These are phyloP conservation scores for Scleromitrula shiraiana DNA, from an alignment of 2,329 filamentous ascomycete species.

Conservation along the genomic window DNA sequence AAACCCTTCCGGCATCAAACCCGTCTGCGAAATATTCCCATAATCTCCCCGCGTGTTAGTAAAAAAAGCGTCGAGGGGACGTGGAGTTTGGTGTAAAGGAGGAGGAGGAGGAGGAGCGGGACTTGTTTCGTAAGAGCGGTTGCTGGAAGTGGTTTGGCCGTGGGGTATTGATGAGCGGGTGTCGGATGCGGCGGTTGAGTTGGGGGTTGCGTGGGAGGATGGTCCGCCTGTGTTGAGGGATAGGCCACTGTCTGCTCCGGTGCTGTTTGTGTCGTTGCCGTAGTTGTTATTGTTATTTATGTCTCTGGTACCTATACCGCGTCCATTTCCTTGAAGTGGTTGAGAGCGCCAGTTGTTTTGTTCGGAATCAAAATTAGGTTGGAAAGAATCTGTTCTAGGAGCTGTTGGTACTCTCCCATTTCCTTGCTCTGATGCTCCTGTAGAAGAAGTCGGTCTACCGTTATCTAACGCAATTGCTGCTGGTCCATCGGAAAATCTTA, in stretches of 20 bases:
- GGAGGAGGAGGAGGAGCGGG: conserved; percentile 34
- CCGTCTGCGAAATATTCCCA: conserved; percentile 15
- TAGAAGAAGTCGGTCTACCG: not conserved
- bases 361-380: conserved; percentile 3
- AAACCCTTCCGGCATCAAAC: conserved; percentile 30
- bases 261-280: conserved; percentile 32
- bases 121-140: conserved; percentile 44
- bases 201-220: conserved; percentile 51
- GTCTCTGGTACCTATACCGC: no score
- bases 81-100: conserved; percentile 15
- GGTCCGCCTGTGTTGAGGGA: conserved; percentile 19
- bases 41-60: conserved; percentile 17
- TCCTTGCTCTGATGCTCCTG: not conserved
- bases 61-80: conserved; percentile 28
- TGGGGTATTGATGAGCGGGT: conserved; percentile 16
- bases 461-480: no score
- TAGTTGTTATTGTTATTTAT: conserved; percentile 8
- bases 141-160: conserved; percentile 31
- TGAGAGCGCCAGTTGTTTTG: conserved; percentile 15
- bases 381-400: conserved; percentile 8
- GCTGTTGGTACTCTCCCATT: not conserved
- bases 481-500: conserved; percentile 3
- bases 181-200: conserved; percentile 46
- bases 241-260: conserved; percentile 24
- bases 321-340: no score